These are phyloP conservation scores for Sarocladiaceae sp. DNA, from an alignment of 2,329 filamentous ascomycete genomes.

Conservation along the genomic window DNA sequence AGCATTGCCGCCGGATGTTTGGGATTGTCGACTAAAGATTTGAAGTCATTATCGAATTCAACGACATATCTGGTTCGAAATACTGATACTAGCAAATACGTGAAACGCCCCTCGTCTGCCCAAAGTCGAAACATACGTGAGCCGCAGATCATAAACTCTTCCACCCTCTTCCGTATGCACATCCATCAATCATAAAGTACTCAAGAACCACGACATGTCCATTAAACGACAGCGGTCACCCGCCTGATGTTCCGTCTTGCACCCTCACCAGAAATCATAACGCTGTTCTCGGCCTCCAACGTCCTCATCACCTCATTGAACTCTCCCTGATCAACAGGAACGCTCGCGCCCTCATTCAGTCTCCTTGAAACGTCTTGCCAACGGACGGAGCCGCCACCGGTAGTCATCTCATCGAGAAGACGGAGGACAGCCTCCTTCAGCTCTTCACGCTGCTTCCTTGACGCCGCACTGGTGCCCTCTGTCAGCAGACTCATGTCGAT, in stretches of 20 bases:
- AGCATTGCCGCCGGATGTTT: no score
- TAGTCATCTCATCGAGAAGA: slow-evolving; percentile 76
- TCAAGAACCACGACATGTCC: background rate
- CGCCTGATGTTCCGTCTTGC: slow-evolving; percentile 76
- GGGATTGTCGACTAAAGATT: no score
- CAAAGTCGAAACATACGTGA: background rate
- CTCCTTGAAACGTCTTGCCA: slow-evolving; percentile 74
- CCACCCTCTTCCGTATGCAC: background rate
- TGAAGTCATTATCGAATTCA: background rate
- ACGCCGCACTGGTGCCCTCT: slow-evolving; percentile 87
- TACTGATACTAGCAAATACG: background rate
- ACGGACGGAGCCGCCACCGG: slow-evolving; percentile 62
- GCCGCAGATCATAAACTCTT: background rate
- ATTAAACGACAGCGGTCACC: slow-evolving; percentile 50
- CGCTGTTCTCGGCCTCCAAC: slow-evolving; percentile 78
- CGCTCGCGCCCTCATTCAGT: slow-evolving; percentile 66
- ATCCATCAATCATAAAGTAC: slow-evolving; percentile 11
- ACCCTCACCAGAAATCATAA: slow-evolving; percentile 81
- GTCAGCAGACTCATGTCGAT: slow-evolving; percentile 97
- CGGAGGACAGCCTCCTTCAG: slow-evolving; percentile 74
- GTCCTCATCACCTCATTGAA: slow-evolving; percentile 77
- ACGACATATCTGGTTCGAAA: background rate
- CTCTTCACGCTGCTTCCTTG: slow-evolving; percentile 77
- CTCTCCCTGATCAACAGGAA: slow-evolving; percentile 71
- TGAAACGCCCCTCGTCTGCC: background rate